Conservation (phyloP, 2,329 filamentous ascomycete genomes). For the Pseudogymnoascus sp. region DNA sequence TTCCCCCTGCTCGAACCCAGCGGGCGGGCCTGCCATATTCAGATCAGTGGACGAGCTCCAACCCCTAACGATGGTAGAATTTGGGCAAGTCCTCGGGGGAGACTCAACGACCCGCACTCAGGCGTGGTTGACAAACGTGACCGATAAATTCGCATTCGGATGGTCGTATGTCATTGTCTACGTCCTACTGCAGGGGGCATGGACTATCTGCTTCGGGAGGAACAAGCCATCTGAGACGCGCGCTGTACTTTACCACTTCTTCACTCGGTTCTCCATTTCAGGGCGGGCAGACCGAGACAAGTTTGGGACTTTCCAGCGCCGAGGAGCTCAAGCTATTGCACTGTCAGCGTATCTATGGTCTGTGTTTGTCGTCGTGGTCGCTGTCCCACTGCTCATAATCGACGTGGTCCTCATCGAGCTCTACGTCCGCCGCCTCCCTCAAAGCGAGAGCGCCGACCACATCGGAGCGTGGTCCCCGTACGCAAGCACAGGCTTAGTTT, state of each 20-base stretch:
- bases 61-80: not conserved
- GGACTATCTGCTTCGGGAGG: constrained; percentile 1
- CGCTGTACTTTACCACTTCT: not conserved
- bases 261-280: not conserved
- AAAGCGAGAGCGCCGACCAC: not conserved
- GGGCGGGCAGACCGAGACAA: not conserved
- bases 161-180: not conserved
- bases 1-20: not conserved
- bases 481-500: not conserved
- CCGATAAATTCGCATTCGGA: not conserved
- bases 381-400: not conserved
- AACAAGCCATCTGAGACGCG: not conserved
- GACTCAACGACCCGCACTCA: not conserved
- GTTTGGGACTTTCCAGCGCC: not conserved
- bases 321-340: not conserved
- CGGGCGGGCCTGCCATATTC: not conserved
- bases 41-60: not conserved
- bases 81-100: not conserved
- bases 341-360: not conserved
- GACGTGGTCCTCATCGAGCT: not conserved
- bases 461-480: not conserved
- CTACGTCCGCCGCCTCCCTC: not conserved
- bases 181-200: not conserved
- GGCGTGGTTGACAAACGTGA: not conserved
- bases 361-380: not conserved